A percentile compares a stretch with the other conserved stretches of the same genome.
phyloP scores from a whole-genome alignment of 2,329 filamentous ascomycete genomes.

The Aspergillus versicolor region DNA sequence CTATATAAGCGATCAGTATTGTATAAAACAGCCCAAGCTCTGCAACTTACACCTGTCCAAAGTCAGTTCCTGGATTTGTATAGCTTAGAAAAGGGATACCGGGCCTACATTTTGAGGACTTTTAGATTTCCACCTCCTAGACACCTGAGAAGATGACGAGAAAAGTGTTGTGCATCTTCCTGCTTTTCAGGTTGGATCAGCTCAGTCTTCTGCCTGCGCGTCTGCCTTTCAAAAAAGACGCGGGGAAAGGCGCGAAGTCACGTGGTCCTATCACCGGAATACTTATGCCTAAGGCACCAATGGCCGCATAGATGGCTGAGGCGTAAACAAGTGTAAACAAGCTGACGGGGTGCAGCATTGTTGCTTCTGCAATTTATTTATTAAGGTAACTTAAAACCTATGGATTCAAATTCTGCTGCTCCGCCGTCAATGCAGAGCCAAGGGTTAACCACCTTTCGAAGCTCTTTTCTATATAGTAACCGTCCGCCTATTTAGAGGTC shows the following conservation, averaged over 20 bases:
- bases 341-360: no score
- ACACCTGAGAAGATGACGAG: not conserved
- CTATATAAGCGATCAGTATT: conserved; percentile 42
- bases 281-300: no score
- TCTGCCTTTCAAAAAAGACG: conserved; percentile 12
- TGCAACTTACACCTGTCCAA: conserved; percentile 33
- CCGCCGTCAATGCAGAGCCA: no score
- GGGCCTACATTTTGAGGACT: conserved; percentile 10
- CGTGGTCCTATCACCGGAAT: not conserved
- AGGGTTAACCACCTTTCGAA: no score
- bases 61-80: conserved; percentile 6
- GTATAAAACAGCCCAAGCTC: not conserved
- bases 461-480: no score
- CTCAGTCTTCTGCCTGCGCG: conserved; percentile 17
- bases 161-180: not conserved
- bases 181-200: not conserved
- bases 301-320: no score
- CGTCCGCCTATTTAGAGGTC: no score
- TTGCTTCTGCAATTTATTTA: no score
- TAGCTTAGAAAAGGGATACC: not conserved
- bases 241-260: conserved; percentile 19
- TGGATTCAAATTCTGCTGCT: no score
- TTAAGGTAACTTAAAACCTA: no score
- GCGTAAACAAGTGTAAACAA: no score
- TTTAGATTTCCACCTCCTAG: not conserved